These are phyloP conservation scores for Saksenaea oblongispora DNA, from an alignment of 371 early-diverging fungal species.

Conservation along the genomic window DNA sequence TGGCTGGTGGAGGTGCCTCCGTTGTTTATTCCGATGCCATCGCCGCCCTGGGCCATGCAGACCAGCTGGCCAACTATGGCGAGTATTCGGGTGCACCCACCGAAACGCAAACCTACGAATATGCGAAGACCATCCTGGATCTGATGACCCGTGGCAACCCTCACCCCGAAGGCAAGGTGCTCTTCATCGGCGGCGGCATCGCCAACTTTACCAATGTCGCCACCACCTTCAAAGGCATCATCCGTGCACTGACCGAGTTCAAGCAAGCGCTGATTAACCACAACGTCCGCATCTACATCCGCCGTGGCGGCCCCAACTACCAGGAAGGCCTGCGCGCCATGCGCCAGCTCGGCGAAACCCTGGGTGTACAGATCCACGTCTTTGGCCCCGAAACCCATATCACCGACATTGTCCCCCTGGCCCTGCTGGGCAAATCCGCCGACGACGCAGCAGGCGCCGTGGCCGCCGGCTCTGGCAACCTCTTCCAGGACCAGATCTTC, in stretches of 20 bases:
- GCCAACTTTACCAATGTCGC: conserved; percentile 98
- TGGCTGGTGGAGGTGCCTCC: conserved; percentile 97
- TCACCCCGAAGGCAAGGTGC: conserved; percentile 87
- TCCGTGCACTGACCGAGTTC: conserved; percentile 89
- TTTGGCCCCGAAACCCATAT: conserved; percentile 96
- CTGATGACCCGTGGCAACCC: conserved; percentile 89
- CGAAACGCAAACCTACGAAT: conserved; percentile 96
- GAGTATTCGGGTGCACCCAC: conserved; percentile 98
- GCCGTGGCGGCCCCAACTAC: conserved; percentile 97
- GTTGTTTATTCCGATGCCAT: conserved; percentile 95
- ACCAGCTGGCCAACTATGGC: conserved; percentile 96
- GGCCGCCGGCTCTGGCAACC: conserved; percentile 47
- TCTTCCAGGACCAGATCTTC: conserved; percentile 58
- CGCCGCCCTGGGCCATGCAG: conserved; percentile 87
- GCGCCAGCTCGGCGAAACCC: conserved; percentile 85
- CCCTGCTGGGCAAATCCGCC: conserved; percentile 64
- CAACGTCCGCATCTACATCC: conserved; percentile 88
- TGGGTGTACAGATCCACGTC: conserved; percentile 90
- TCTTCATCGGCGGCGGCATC: conserved; percentile 97
- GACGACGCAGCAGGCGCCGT: conserved; percentile 14
- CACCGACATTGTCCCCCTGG: conserved; percentile 94
- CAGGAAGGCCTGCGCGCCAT: conserved; percentile 95
- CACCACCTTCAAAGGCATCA: conserved; percentile 96
- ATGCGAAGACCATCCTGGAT: conserved; percentile 94
- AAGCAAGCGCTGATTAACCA: conserved; percentile 80